Base-by-base conservation (phyloP, 192 early-diverging fungal species). In the Gonapodya sp. region DNA sequence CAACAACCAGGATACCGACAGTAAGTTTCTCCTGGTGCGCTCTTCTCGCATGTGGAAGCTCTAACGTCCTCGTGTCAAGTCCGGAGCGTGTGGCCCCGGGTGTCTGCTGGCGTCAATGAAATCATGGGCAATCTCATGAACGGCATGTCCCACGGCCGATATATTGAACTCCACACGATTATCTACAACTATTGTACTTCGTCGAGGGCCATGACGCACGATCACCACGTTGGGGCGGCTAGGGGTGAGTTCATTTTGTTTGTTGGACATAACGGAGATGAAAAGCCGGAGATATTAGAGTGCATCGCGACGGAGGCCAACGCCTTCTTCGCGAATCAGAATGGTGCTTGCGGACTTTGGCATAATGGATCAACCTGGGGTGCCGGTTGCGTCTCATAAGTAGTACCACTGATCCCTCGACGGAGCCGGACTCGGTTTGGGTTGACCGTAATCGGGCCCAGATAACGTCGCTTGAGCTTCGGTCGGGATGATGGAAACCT, bases 151-250 rank as follows among this genome's bases (percentile, higher is more conserved):
- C 89, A 90, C 82, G 85, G 85, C 36, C 89, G 90, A 75, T 98
- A 94, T 85, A 94, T 96, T 90, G 86, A 92, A 73, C 87, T 94
- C 31, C 94, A 95, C 86, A 95, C 95, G 36, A 85, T 87, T 74
- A 92, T 93, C 37, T 94, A 94, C 89, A 91, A 94, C 83, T 92
- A 94, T 86, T 94, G 93, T 83, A 94, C 93, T 78, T 88, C 84
- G 73, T 86, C 84, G 73, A 81, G 87, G 72, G 46, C 46, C 8
- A 88, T 83, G 73, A 32, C 74, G 36, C 78, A 78, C 75, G 75
- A 77, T 16, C 31, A 74, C 79, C 37, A 81, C 79, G 36, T 34
- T 36, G 33, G 83, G 79, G 37, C 81, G n/a, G 80, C 73, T 72
- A 81, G 82, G 77, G 78, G 80, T 82, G 34, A 81, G 73, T 24